Evolutionary conservation across 371 early-diverging fungal species (phyloP).

Genomic region (Fennellomyces sp.): DNA sequence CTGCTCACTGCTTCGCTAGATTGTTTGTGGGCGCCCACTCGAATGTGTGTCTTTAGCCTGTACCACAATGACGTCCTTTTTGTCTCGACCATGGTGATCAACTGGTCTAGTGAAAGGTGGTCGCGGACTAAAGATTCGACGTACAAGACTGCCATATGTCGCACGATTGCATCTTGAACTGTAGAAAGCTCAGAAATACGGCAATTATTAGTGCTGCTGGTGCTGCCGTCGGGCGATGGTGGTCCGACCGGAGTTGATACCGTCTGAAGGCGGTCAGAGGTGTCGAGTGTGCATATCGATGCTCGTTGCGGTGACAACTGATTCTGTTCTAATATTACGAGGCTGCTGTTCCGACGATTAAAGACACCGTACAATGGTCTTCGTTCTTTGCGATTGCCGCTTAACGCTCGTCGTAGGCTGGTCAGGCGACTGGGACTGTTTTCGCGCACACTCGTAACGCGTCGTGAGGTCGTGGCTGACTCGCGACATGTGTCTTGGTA

Average conservation of each 20-base stretch:
- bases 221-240: neutral
- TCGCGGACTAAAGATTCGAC: neutral
- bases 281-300: constrained; percentile 4
- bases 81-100: constrained; percentile 58
- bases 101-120: constrained; percentile 55
- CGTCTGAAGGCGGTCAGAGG: neutral
- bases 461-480: neutral
- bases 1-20: constrained; percentile 8
- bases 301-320: neutral
- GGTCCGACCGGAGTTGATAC: neutral
- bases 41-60: constrained; percentile 60
- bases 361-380: constrained; percentile 10
- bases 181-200: constrained; percentile 61
- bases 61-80: constrained; percentile 65
- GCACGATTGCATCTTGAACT: constrained; percentile 72
- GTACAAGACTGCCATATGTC: constrained; percentile 39
- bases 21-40: constrained; percentile 55
- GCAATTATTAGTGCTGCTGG: neutral
- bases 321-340: neutral
- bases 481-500: no score
- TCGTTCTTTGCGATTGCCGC: constrained; percentile 9
- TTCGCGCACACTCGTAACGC: constrained; percentile 2
- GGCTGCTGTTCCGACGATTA: constrained; percentile 5
- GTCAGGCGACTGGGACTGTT: neutral
- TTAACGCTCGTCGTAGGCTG: constrained; percentile 13